Evolutionary conservation across 2,329 filamentous ascomycete genomes (phyloP).

Genomic region (Alternaria sp.): DNA sequence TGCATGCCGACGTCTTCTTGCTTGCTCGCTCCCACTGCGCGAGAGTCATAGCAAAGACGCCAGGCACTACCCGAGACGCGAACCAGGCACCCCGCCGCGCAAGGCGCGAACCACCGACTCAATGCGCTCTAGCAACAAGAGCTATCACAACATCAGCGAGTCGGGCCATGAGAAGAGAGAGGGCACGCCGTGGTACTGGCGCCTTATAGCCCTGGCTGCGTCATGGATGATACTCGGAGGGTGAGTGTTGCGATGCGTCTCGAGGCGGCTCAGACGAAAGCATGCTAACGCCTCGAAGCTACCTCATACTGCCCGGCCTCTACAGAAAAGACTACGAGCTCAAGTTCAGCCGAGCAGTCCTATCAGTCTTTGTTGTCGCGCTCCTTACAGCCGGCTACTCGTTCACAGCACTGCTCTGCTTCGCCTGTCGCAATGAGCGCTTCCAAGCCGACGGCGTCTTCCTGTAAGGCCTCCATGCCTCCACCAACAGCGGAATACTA

Average conservation of each 20-base stretch:
- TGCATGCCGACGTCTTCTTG: constrained; percentile 22
- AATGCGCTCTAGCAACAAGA: constrained; percentile 40
- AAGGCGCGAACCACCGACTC: constrained; percentile 28
- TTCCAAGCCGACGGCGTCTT: constrained; percentile 59
- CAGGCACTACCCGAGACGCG: constrained; percentile 31
- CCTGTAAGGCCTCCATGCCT: constrained; percentile 41
- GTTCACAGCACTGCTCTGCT: constrained; percentile 56
- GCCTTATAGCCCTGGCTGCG: constrained; percentile 51
- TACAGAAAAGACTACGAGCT: constrained; percentile 51
- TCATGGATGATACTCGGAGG: constrained; percentile 58
- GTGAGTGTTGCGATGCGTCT: constrained; percentile 37
- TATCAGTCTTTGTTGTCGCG: constrained; percentile 56
- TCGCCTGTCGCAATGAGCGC: constrained; percentile 53
- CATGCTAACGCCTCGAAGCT: constrained; percentile 44
- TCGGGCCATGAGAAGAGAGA: constrained; percentile 27
- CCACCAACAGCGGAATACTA: constrained; percentile 15
- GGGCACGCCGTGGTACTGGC: constrained; percentile 56
- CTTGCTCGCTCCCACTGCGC: constrained; percentile 15
- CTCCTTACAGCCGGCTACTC: constrained; percentile 57
- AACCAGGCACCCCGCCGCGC: constrained; percentile 20
- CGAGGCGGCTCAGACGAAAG: background rate
- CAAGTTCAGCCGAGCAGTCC: constrained; percentile 48
- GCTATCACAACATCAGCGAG: constrained; percentile 39
- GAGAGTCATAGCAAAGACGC: constrained; percentile 13
- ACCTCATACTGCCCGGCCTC: constrained; percentile 57